Conservation (phyloP, 2,329 filamentous ascomycete species). For the Verticillium dahliae region DNA sequence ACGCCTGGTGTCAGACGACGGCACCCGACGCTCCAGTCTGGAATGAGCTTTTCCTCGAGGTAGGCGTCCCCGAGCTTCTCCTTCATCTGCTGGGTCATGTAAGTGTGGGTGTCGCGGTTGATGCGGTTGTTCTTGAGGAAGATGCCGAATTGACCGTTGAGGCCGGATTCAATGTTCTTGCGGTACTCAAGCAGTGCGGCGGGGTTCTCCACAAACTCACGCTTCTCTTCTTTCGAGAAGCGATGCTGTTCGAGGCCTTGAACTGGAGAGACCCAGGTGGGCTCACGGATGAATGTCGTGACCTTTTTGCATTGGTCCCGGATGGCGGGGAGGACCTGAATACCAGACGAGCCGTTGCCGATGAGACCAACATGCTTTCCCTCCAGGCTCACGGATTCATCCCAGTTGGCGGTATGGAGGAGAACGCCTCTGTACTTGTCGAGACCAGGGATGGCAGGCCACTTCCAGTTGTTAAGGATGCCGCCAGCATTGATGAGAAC, state of each 20-base stretch:
- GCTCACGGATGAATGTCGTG: conserved; percentile 42
- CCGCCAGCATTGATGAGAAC: conserved; percentile 42
- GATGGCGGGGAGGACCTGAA: conserved; percentile 39
- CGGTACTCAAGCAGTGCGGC: conserved; percentile 29
- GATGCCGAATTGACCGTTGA: conserved; percentile 39
- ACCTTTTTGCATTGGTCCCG: conserved; percentile 35
- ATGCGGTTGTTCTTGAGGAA: conserved; percentile 33
- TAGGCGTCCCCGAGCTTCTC: conserved; percentile 23
- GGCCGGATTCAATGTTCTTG: conserved; percentile 34
- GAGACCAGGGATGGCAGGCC: conserved; percentile 41
- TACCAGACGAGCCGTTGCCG: conserved; percentile 36
- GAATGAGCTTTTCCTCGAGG: conserved; percentile 14
- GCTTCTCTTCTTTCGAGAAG: conserved; percentile 30
- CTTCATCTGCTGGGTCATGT: conserved; percentile 32
- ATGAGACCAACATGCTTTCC: conserved; percentile 34
- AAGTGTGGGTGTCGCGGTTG: conserved; percentile 30
- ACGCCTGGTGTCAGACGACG: conserved; percentile 16
- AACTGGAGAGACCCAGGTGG: conserved; percentile 41
- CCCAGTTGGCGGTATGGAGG: conserved; percentile 49
- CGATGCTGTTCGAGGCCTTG: conserved; percentile 33
- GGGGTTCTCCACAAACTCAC: conserved; percentile 32
- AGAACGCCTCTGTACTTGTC: conserved; percentile 38
- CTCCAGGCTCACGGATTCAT: conserved; percentile 28
- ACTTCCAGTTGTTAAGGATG: conserved; percentile 45
- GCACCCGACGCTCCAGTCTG: conserved; percentile 13